These are phyloP conservation scores for Gillenia trifoliata DNA, from an alignment of 306 rosid species.

Conservation along the genomic window DNA sequence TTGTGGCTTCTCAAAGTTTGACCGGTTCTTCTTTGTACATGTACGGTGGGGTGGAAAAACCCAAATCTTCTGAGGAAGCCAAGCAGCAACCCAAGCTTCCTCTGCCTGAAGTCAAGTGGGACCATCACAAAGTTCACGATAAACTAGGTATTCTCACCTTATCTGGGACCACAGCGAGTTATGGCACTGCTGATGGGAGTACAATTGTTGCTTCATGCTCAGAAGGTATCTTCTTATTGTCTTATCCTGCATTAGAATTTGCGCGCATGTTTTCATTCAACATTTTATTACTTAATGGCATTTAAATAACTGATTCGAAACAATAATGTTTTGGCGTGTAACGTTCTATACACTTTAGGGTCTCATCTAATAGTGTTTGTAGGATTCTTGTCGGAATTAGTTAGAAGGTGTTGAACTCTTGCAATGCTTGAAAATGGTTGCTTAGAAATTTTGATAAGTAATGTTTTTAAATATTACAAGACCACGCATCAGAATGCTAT, in stretches of 20 bases:
- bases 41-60: slow-evolving; percentile 83
- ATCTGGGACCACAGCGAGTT: slow-evolving; percentile 70
- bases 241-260: neutral
- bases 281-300: neutral
- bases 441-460: neutral
- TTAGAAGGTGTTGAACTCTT: too few relatives aligned
- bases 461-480: neutral
- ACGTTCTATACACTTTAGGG: neutral
- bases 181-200: slow-evolving; percentile 97
- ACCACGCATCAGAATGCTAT: neutral
- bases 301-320: neutral
- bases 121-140: slow-evolving; percentile 74
- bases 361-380: neutral
- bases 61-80: slow-evolving; percentile 43
- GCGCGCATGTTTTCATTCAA: neutral
- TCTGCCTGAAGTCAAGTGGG: slow-evolving; percentile 94
- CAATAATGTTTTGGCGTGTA: neutral
- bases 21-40: slow-evolving; percentile 72
- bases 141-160: slow-evolving; percentile 66
- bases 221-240: slow-evolving; percentile 60
- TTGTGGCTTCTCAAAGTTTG: slow-evolving; percentile 75
- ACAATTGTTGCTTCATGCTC: slow-evolving; percentile 84
- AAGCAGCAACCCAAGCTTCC: slow-evolving; percentile 77
- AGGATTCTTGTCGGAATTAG: neutral
- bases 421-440: neutral